Percentiles rank a stretch among this genome's conserved stretches.
Conservation (phyloP, 257 asterid genomes). For the Paraleonurus japonicus region DNA sequence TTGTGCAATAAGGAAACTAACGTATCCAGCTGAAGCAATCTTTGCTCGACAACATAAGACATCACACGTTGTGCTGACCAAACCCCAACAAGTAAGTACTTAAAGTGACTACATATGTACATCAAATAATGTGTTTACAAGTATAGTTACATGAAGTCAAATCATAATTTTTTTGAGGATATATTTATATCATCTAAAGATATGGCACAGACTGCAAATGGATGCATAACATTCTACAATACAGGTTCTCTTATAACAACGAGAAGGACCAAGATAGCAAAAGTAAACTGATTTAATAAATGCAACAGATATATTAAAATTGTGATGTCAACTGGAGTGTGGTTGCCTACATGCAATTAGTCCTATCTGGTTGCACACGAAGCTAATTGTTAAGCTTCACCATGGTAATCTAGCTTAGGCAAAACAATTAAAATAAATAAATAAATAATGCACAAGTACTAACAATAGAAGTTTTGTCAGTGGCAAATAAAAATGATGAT, state of each 20-base stretch:
- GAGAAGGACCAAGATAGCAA: neutral
- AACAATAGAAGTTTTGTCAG: neutral
- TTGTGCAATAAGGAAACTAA: neutral
- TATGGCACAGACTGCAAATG: neutral
- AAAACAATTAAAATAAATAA: too few species aligned
- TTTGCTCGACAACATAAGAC: neutral
- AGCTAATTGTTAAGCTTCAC: slow-evolving; percentile 5
- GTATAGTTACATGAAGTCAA: neutral
- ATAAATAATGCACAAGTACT: neutral
- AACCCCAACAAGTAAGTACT: slow-evolving; percentile 9
- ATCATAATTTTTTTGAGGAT: neutral
- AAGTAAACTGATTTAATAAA: neutral
- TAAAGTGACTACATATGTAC: slow-evolving; percentile 13
- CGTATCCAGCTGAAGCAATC: slow-evolving; percentile 12
- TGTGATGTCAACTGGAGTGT: slow-evolving; percentile 13
- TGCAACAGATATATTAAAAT: neutral
- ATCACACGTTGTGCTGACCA: neutral
- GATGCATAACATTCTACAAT: neutral
- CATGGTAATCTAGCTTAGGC: slow-evolving; percentile 1
- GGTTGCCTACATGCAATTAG: slow-evolving; percentile 4
- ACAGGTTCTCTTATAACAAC: slow-evolving; percentile 1
- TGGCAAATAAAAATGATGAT: neutral
- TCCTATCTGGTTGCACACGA: neutral
- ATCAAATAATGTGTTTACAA: neutral
- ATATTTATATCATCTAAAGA: neutral